Evolutionary conservation across 2,329 filamentous ascomycete species (phyloP), one percentile per base, ranked within the genome.

Genomic region (Pseudodiploospora longispora): DNA sequence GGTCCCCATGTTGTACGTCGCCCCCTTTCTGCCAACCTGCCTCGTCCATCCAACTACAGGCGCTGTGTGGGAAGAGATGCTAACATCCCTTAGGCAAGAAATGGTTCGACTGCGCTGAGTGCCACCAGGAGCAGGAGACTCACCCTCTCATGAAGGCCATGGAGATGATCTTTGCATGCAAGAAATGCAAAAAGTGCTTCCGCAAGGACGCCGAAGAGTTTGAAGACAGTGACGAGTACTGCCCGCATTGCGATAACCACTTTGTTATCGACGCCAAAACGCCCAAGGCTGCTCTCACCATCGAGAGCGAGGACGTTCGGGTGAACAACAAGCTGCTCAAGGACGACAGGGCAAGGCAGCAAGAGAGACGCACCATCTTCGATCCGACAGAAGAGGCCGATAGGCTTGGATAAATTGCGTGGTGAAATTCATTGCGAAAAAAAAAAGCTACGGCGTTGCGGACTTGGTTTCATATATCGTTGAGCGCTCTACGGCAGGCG

Each of bases 51-150:
- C 6, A 30, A 40, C 47, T 27, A 52, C 29, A 28, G 28, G 43
- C 35, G 37, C 42, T 34, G 6, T 27, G 41, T 33, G 36, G 27
- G 33, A 28, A 38, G 38, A 27, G 40, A 12, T 45, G 35, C 46
- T 52, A 34, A 51, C 39, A 27, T 27, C 30, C 27, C 5, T 36
- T 30, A 91, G 87, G 87, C 73, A 79, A 81, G 49, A 96, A 95
- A 74, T 98, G 94, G 94, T 98, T 96, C 70, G 93, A 98, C 72
- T 98, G 93, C 68, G 86, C 87, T 52, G 85, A 96, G 64, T 98
- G 93, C 70, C 93, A 98, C 69, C 70, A 71, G 43, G 93, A 98
- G 64, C 73, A 80, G 49, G 85, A 94, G 65, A 68, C 72, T 49
- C 93, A 97, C 64, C 68, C 76, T 33, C 80, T 98, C 27, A 68